Conservation (phyloP, 305 asterid genomes). For the Solanum aculeatissimum region DNA sequence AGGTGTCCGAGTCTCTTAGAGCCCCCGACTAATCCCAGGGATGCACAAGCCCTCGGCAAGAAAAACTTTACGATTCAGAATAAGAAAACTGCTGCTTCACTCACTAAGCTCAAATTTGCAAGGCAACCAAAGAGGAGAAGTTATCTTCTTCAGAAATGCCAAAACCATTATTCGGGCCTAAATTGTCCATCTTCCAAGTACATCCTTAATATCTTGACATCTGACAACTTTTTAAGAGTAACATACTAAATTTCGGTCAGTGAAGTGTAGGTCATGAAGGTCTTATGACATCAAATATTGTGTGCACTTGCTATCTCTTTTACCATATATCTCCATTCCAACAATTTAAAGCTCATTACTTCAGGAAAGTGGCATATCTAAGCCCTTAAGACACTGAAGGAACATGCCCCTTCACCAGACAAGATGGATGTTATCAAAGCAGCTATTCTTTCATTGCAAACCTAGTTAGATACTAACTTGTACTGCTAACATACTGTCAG, state of each 20-base stretch:
- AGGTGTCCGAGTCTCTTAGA: too few relatives aligned
- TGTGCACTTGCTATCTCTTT: neutral
- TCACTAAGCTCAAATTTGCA: neutral
- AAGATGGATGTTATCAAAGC: neutral
- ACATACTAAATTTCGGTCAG: neutral
- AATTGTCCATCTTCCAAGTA: neutral
- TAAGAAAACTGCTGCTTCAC: neutral
- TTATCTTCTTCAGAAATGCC: neutral
- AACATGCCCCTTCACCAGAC: neutral
- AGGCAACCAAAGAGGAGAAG: neutral
- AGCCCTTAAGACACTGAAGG: neutral
- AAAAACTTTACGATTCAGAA: neutral
- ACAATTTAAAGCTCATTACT: neutral
- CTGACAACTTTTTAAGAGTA: neutral
- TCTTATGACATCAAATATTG: neutral
- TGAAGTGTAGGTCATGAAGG: neutral
- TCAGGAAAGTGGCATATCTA: neutral
- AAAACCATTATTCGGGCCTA: neutral
- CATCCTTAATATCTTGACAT: neutral
- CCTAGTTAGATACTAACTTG: neutral
- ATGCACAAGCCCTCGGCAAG: too few relatives aligned
- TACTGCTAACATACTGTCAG: neutral
- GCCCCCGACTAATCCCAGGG: too few relatives aligned
- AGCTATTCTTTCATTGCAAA: neutral
- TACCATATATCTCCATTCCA: neutral